phyloP scores from a whole-genome alignment of 495 filamentous ascomycete species.

The Talaromyces nanjingensis region DNA sequence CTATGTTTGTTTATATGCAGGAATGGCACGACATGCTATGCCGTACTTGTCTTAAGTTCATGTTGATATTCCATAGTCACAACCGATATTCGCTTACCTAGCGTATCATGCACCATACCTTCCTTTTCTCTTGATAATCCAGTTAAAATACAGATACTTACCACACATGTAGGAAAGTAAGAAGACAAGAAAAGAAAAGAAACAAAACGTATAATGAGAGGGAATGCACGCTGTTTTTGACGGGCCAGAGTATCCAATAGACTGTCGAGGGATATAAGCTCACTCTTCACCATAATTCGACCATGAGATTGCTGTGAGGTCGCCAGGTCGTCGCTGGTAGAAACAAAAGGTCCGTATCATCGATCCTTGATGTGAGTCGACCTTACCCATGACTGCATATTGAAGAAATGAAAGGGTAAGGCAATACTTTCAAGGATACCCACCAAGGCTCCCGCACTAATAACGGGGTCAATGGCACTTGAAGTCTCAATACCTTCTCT shows the following conservation, averaged over 20 bases:
- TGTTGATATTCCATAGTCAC: background rate
- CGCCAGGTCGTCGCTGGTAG: slow-evolving; percentile 5
- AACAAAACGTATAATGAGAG: slow-evolving; percentile 8
- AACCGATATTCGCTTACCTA: background rate
- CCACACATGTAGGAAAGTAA: slow-evolving; percentile 17
- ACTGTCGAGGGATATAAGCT: background rate
- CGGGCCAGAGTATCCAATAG: background rate
- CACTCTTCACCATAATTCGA: slow-evolving; percentile 7
- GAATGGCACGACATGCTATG: background rate
- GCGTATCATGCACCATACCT: slow-evolving; percentile 13
- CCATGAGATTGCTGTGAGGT: background rate
- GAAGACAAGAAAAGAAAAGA: slow-evolving; percentile 16
- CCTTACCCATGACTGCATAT: slow-evolving; percentile 61
- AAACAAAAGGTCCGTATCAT: background rate
- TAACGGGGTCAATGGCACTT: slow-evolving; percentile 16
- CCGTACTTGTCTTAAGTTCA: background rate
- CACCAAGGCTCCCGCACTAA: slow-evolving; percentile 37
- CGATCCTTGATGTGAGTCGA: slow-evolving; percentile 11
- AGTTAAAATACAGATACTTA: slow-evolving; percentile 13
- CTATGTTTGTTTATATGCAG: background rate
- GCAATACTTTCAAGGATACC: slow-evolving; percentile 37
- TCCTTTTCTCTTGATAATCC: slow-evolving; percentile 49
- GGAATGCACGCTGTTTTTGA: background rate
- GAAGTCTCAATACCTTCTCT: slow-evolving; percentile 62
- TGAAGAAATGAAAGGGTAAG: slow-evolving; percentile 41